Conservation (phyloP, 257 asterid genomes). For the Ilex asprella region DNA sequence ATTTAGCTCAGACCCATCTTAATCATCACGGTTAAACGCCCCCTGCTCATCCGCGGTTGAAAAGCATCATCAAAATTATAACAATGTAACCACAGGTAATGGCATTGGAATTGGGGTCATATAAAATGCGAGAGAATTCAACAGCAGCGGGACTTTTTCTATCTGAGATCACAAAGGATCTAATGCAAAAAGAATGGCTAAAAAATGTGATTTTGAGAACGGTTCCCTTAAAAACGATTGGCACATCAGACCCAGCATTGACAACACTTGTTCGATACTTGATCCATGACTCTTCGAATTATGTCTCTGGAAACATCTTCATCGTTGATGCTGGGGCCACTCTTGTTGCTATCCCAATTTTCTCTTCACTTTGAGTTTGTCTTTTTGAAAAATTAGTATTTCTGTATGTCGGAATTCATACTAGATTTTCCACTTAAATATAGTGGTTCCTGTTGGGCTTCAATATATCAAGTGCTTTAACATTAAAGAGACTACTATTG, state of each 20-base stretch:
- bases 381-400: too few species aligned
- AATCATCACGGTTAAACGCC: too few species aligned
- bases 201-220: neutral
- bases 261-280: neutral
- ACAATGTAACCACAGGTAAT: neutral
- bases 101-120: neutral
- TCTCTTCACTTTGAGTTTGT: conserved; percentile 1
- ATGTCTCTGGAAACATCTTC: neutral
- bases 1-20: too few species aligned
- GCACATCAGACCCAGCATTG: neutral
- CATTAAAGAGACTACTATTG: too few species aligned
- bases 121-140: neutral
- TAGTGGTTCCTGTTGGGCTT: too few species aligned
- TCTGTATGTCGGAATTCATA: too few species aligned
- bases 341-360: neutral
- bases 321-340: neutral
- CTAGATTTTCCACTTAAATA: too few species aligned
- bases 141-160: neutral
- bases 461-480: too few species aligned
- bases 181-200: neutral
- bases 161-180: neutral
- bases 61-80: too few species aligned
- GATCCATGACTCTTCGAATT: neutral
- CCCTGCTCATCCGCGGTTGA: too few species aligned
- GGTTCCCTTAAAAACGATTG: neutral